Evolutionary conservation across 805 yeast genomes (phyloP).

Genomic region (Lipomyces starkeyi): DNA sequence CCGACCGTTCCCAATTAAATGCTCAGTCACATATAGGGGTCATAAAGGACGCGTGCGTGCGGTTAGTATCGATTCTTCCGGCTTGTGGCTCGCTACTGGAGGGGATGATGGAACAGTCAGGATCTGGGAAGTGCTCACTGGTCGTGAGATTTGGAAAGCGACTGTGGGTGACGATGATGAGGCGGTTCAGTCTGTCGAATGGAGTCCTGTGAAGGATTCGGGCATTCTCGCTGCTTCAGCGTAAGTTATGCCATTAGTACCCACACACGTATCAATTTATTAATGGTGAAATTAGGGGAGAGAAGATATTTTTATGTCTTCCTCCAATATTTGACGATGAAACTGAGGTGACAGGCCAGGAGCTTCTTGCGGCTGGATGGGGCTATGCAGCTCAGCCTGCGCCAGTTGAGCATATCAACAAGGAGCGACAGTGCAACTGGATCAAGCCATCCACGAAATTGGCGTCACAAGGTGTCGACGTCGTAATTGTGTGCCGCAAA

Average conservation of each 20-base stretch:
- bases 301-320: constrained; percentile 72
- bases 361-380: constrained; percentile 86
- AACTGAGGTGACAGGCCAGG: constrained; percentile 78
- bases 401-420: constrained; percentile 43
- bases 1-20: constrained; percentile 93
- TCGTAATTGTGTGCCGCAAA: constrained; percentile 67
- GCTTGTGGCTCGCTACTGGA: constrained; percentile 96
- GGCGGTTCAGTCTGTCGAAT: constrained; percentile 77
- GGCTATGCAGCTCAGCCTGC: constrained; percentile 65
- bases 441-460: constrained; percentile 67
- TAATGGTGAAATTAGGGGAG: constrained; percentile 55
- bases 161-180: constrained; percentile 62
- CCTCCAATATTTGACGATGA: constrained; percentile 93
- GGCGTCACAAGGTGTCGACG: constrained; percentile 67
- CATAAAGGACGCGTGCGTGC: constrained; percentile 84
- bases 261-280: neutral
- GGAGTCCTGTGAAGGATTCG: constrained; percentile 81
- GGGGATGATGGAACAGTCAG: constrained; percentile 95
- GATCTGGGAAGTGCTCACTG: constrained; percentile 96
- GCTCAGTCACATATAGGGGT: constrained; percentile 83
- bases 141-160: constrained; percentile 85
- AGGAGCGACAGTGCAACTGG: constrained; percentile 61
- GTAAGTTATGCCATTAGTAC: constrained; percentile 14
- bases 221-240: constrained; percentile 87
- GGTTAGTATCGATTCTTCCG: constrained; percentile 82